These are phyloP conservation scores for Aspergillus niger DNA, from an alignment of 2,329 filamentous ascomycete species.

Conservation along the genomic window DNA sequence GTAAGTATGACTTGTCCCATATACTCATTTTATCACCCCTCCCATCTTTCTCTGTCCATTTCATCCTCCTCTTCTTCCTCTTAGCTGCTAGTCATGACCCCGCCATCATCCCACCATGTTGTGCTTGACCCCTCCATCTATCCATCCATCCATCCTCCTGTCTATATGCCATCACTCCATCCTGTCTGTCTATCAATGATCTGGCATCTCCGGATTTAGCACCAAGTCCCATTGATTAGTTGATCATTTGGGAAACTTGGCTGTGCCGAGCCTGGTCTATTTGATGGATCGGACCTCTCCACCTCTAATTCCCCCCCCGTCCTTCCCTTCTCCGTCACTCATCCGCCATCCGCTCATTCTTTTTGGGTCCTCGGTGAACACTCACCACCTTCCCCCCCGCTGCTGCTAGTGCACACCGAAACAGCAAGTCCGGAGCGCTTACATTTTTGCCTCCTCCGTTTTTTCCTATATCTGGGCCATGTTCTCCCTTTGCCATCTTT, in stretches of 20 bases:
- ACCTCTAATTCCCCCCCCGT: slow-evolving; percentile 15
- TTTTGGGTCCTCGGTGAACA: slow-evolving; percentile 47
- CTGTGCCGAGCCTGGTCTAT: slow-evolving; percentile 11
- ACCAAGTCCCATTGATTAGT: neutral
- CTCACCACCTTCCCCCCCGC: slow-evolving; percentile 29
- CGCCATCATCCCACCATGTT: slow-evolving; percentile 18
- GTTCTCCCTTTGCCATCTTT: slow-evolving; percentile 23
- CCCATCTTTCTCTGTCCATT: neutral
- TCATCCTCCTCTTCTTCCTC: neutral
- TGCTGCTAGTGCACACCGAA: slow-evolving; percentile 35
- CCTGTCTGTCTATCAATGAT: neutral
- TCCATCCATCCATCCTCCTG: neutral
- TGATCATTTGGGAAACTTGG: neutral
- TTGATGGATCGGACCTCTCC: slow-evolving; percentile 25
- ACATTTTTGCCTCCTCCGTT: slow-evolving; percentile 14
- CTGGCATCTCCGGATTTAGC: neutral
- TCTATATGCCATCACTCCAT: neutral
- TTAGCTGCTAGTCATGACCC: slow-evolving; percentile 16
- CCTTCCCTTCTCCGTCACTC: slow-evolving; percentile 15
- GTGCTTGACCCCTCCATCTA: slow-evolving; percentile 2
- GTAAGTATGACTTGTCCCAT: neutral
- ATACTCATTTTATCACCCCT: neutral
- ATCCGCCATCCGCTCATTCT: slow-evolving; percentile 25
- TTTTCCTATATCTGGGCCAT: slow-evolving; percentile 24
- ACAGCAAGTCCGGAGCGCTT: slow-evolving; percentile 20